These are phyloP conservation scores for Capronia coronata DNA, from an alignment of 2,329 filamentous ascomycete species.

Conservation along the genomic window DNA sequence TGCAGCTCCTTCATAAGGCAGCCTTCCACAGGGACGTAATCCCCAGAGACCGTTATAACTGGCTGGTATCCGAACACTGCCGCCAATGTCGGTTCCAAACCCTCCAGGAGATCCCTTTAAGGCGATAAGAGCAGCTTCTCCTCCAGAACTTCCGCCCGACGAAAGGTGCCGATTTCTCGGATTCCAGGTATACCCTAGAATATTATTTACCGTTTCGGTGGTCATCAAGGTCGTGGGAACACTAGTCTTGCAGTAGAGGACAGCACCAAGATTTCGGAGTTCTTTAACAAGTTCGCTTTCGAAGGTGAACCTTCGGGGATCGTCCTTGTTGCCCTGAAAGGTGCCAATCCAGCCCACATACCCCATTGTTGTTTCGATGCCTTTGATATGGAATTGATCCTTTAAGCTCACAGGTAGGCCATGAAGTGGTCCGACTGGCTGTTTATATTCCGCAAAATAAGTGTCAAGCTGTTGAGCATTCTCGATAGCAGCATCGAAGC, in stretches of 20 bases:
- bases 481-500: conserved; percentile 42
- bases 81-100: neutral
- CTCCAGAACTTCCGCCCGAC: neutral
- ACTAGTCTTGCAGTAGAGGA: conserved; percentile 50
- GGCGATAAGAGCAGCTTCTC: neutral
- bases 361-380: conserved; percentile 52
- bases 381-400: conserved; percentile 43
- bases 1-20: neutral
- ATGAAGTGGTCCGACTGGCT: conserved; percentile 51
- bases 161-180: neutral
- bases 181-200: neutral
- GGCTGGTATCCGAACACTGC: neutral
- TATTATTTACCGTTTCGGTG: neutral
- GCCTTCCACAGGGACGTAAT: neutral
- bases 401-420: conserved; percentile 53
- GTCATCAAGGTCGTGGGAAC: neutral
- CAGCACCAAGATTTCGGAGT: conserved; percentile 45
- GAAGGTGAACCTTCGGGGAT: conserved; percentile 41
- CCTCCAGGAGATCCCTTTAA: neutral
- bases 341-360: conserved; percentile 57
- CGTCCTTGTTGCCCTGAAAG: conserved; percentile 46
- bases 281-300: conserved; percentile 48
- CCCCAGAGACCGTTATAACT: neutral
- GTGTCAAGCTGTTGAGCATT: conserved; percentile 55
- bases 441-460: conserved; percentile 30